Evolutionary conservation across 2,329 filamentous ascomycete species (phyloP).

Genomic region (Thielaviopsis euricoi): DNA sequence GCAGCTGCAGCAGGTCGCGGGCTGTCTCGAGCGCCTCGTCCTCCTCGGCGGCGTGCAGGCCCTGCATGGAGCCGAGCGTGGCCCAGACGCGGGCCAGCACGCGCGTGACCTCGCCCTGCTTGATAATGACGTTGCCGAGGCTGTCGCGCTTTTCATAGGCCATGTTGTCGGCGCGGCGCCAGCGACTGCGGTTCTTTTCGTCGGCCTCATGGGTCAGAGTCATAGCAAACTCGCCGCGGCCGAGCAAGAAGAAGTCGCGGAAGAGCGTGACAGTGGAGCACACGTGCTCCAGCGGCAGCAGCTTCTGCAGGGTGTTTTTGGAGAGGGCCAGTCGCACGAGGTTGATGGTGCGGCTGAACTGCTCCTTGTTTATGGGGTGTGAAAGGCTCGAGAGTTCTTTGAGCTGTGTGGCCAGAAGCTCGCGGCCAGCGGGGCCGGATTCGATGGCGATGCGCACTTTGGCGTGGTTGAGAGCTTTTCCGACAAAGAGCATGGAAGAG

Average conservation of each 20-base stretch:
- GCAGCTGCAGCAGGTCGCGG: slow-evolving; percentile 57
- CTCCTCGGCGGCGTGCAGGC: slow-evolving; percentile 52
- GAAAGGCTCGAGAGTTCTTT: slow-evolving; percentile 48
- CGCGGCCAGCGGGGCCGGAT: slow-evolving; percentile 31
- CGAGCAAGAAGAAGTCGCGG: slow-evolving; percentile 73
- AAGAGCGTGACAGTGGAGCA: slow-evolving; percentile 62
- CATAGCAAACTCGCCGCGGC: slow-evolving; percentile 80
- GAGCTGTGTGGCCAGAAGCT: slow-evolving; percentile 52
- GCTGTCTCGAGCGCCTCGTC: slow-evolving; percentile 73
- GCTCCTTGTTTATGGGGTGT: slow-evolving; percentile 9
- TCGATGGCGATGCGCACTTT: slow-evolving; percentile 35
- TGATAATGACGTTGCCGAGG: slow-evolving; percentile 47
- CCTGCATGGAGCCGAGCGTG: slow-evolving; percentile 58
- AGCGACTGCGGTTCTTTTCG: slow-evolving; percentile 56
- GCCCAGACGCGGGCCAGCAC: slow-evolving; percentile 67
- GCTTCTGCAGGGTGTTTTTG: slow-evolving; percentile 63
- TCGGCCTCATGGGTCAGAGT: slow-evolving; percentile 76
- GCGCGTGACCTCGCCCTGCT: slow-evolving; percentile 71
- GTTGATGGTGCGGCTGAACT: slow-evolving; percentile 53
- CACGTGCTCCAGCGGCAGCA: slow-evolving; percentile 64
- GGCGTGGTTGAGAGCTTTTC: slow-evolving; percentile 75
- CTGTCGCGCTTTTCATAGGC: slow-evolving; percentile 40
- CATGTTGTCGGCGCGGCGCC: slow-evolving; percentile 45
- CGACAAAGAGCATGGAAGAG: slow-evolving; percentile 76
- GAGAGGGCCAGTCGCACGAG: slow-evolving; percentile 70